These are phyloP conservation scores for Dactylis glomerata DNA, from an alignment of 176 grass and related monocot genomes.

Conservation along the genomic window DNA sequence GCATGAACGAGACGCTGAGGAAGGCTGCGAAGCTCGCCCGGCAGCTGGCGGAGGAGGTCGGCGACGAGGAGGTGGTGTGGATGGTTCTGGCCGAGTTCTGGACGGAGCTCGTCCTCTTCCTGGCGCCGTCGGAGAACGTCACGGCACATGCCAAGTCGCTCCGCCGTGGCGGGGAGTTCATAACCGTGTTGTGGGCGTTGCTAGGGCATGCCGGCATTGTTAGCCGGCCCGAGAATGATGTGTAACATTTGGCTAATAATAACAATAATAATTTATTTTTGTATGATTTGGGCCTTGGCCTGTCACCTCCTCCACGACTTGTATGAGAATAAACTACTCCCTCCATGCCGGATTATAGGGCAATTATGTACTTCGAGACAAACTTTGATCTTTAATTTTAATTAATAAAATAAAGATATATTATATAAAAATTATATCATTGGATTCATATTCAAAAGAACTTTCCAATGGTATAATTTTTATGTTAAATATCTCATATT, in stretches of 20 bases:
- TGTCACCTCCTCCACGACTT: too few relatives aligned
- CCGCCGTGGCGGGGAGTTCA: slow-evolving; percentile 41
- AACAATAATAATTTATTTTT: not conserved
- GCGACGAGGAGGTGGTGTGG: slow-evolving; percentile 17
- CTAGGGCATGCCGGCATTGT: slow-evolving; percentile 48
- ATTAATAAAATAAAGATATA: too few relatives aligned
- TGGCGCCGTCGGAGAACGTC: slow-evolving; percentile 43
- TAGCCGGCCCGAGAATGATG: not conserved
- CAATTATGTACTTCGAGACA: too few relatives aligned
- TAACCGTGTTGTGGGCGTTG: slow-evolving; percentile 46
- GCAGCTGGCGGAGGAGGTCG: slow-evolving; percentile 37
- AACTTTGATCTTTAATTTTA: too few relatives aligned
- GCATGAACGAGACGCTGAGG: slow-evolving; percentile 39
- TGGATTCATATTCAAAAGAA: too few relatives aligned
- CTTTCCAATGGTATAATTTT: too few relatives aligned
- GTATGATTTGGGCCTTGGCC: not conserved
- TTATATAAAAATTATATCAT: too few relatives aligned
- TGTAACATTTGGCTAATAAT: not conserved
- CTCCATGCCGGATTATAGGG: too few relatives aligned
- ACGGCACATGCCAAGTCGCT: slow-evolving; percentile 36
- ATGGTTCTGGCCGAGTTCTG: slow-evolving; percentile 44
- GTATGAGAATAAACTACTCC: too few relatives aligned
- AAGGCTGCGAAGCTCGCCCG: slow-evolving; percentile 38
- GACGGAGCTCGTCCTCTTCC: slow-evolving; percentile 39
- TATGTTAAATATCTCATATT: too few relatives aligned